These are phyloP conservation scores for Xylariaceae sp. DNA, from an alignment of 2,329 filamentous ascomycete genomes.

Conservation along the genomic window DNA sequence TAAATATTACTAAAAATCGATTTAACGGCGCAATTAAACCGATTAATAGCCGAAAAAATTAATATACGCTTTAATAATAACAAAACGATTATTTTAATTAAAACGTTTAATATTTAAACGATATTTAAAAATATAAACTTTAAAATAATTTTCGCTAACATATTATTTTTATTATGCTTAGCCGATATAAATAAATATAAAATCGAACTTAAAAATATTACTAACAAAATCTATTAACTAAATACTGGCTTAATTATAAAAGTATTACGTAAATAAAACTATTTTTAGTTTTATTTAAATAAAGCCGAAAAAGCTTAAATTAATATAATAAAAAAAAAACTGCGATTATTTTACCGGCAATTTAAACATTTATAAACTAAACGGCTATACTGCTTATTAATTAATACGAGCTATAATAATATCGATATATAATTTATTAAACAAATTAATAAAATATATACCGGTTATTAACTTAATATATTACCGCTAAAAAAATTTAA, in stretches of 20 bases:
- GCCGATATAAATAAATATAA: not conserved
- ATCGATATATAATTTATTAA: not conserved
- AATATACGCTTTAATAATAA: not conserved
- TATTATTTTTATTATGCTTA: not conserved
- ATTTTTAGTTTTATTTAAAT: not conserved
- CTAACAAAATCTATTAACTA: too few species aligned
- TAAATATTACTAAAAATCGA: not conserved
- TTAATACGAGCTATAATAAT: too few species aligned
- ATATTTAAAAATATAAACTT: too few species aligned
- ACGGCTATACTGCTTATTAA: too few species aligned
- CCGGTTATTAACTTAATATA: not conserved
- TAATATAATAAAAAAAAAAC: not conserved
- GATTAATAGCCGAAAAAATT: not conserved
- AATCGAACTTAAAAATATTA: not conserved
- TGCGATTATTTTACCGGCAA: not conserved
- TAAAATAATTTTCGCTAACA: not conserved
- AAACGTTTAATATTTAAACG: not conserved
- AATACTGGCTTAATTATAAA: too few species aligned
- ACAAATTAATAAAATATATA: not conserved
- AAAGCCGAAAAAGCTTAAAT: too few species aligned
- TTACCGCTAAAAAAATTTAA: not conserved
- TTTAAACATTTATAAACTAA: not conserved
- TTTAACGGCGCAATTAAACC: not conserved
- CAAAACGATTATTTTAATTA: not conserved
- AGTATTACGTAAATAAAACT: too few species aligned